Evolutionary conservation across 2,329 filamentous ascomycete genomes (phyloP), one percentile per base, ranked within the genome.

Genomic region (Exophiala viscosa): DNA sequence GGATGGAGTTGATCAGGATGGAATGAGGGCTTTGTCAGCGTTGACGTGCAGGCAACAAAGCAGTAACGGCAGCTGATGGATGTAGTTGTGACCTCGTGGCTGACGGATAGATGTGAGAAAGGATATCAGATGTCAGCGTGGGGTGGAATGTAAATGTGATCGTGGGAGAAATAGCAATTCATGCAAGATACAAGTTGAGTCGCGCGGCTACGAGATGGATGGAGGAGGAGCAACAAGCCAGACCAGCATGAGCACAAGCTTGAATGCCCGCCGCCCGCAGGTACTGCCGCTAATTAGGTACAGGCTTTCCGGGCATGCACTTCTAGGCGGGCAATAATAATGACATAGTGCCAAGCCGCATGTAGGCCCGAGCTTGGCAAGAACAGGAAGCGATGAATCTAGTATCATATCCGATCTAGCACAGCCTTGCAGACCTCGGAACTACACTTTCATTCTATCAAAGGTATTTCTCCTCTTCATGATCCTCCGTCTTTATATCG

Each of bases 121-220:
- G 51, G 35, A 49, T 49, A 54, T 45, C 36, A 33, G 48, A 41
- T 47, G 55, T 58, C 55, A 55, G 55, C 55, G 52, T 23, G 55
- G 48, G 50, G 42, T 38, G 45, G 46, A 34, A 45, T 20, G 42
- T 40, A 32, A 33, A 34, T 41, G 42, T 42, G 48, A 20, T 45
- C 31, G 33, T 31, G 40, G 35, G 33, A 45, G 33, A 15, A 20
- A n/a, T 23, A 35, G 9, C 23, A 32, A 42, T 39, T 43, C 31
- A 43, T 50, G 47, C 47, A 43, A 45, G 48, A 45, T 50, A 50
- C 41, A 50, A 45, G 48, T 23, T 23, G 42, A 42, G 15, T 9
- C 39, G 20, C 33, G 32, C 34, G 10, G 14, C 20, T 41, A 18
- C 20, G 31, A 32, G 46, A 23, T 48, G 18, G 32, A 31, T 8